Evolutionary conservation across 2,329 filamentous ascomycete species (phyloP).

Genomic region (Aotearoamyces nothofagi): DNA sequence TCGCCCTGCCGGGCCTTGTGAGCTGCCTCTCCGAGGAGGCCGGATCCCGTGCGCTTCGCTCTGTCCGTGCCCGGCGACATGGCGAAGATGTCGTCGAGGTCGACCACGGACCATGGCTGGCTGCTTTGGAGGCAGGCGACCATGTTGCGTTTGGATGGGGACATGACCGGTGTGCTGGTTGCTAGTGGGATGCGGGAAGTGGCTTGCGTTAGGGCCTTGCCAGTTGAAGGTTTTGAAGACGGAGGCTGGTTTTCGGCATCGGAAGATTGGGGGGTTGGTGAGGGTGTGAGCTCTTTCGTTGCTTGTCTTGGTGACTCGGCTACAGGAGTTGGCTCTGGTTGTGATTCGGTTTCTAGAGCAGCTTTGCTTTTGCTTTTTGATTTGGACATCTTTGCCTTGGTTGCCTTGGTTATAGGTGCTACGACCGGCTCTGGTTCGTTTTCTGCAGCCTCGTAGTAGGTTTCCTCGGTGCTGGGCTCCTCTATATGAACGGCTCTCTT

Average conservation of each 20-base stretch:
- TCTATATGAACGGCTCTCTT: slow-evolving; percentile 7
- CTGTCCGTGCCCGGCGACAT: slow-evolving; percentile 23
- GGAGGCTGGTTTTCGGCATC: slow-evolving; percentile 71
- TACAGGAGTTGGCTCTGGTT: slow-evolving; percentile 1
- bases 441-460: no score
- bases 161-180: slow-evolving; percentile 33
- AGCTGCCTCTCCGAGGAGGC: slow-evolving; percentile 18
- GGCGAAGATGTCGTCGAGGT: slow-evolving; percentile 58
- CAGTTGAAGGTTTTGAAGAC: slow-evolving; percentile 39
- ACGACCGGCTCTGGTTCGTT: slow-evolving; percentile 4
- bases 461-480: not conserved
- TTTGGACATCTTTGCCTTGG: slow-evolving; percentile 6
- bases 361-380: slow-evolving; percentile 7
- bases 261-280: slow-evolving; percentile 58
- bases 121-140: slow-evolving; percentile 40
- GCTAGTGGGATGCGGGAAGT: slow-evolving; percentile 32
- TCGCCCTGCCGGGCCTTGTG: slow-evolving; percentile 40
- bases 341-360: not conserved
- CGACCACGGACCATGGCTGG: slow-evolving; percentile 55
- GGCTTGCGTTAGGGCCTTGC: slow-evolving; percentile 15
- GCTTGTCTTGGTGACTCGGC: slow-evolving; percentile 27
- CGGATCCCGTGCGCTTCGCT: slow-evolving; percentile 11
- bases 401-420: not conserved
- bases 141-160: slow-evolving; percentile 44
- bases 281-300: slow-evolving; percentile 42